Conservation (phyloP, 148 eudicot genomes). For the Cornus controversa region DNA sequence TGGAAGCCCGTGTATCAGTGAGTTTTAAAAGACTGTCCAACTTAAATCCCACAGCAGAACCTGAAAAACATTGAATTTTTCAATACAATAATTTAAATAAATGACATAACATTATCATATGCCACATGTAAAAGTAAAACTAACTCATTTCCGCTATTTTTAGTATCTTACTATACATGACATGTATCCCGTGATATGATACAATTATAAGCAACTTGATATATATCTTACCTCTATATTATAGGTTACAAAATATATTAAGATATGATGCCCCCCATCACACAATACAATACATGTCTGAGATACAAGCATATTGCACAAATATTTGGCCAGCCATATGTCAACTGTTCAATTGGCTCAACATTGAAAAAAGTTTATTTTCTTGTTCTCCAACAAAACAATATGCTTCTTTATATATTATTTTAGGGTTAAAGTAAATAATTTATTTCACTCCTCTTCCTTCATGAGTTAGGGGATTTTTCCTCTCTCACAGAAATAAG, state of each 20-base stretch:
- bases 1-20: conserved; percentile 91
- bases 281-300: background rate
- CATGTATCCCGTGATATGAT: background rate
- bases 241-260: background rate
- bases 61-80: conserved; percentile 25
- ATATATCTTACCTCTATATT: background rate
- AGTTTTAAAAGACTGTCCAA: conserved; percentile 92
- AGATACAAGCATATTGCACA: background rate
- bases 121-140: conserved; percentile 3
- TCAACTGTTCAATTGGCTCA: background rate
- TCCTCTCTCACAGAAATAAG: background rate
- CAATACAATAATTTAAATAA: conserved; percentile 8
- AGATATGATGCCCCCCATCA: background rate
- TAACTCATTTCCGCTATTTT: background rate
- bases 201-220: background rate
- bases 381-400: background rate
- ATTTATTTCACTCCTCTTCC: background rate
- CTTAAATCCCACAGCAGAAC: conserved; percentile 87
- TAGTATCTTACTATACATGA: background rate
- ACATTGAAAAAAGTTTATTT: background rate
- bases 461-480: background rate
- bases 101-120: background rate
- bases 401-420: background rate
- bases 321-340: too few relatives aligned
- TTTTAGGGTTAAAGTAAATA: background rate